These are phyloP conservation scores for Fonsecaea erecta DNA, from an alignment of 2,329 filamentous ascomycete species.

Conservation along the genomic window DNA sequence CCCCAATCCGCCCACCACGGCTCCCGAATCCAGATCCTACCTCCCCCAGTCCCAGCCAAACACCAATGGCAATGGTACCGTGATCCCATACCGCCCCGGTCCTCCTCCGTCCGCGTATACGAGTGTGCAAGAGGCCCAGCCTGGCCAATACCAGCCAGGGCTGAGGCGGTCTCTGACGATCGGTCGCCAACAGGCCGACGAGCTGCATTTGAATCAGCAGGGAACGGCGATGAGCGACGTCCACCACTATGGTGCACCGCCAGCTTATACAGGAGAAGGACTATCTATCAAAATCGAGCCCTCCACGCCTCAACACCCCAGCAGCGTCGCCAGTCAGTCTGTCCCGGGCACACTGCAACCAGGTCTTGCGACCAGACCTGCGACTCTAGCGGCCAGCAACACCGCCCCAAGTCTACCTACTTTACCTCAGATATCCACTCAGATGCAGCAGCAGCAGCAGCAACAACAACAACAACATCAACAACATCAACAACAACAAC, in stretches of 20 bases:
- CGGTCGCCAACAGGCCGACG: slow-evolving; percentile 56
- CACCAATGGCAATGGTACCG: slow-evolving; percentile 32
- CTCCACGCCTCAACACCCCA: slow-evolving; percentile 53
- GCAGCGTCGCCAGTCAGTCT: slow-evolving; percentile 43
- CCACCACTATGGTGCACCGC: slow-evolving; percentile 57
- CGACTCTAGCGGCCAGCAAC: slow-evolving; percentile 56
- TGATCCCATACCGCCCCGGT: slow-evolving; percentile 33
- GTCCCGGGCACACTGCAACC: slow-evolving; percentile 67
- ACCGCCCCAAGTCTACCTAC: slow-evolving; percentile 65
- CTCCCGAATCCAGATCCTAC: slow-evolving; percentile 29
- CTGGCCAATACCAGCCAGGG: slow-evolving; percentile 27
- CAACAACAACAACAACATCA: slow-evolving; percentile 37
- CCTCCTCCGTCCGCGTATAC: slow-evolving; percentile 25
- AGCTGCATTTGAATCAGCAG: slow-evolving; percentile 58
- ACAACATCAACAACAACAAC: slow-evolving; percentile 44
- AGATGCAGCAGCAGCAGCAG: slow-evolving; percentile 43
- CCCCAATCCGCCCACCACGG: slow-evolving; percentile 28
- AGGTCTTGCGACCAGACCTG: slow-evolving; percentile 56
- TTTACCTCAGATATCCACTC: slow-evolving; percentile 55
- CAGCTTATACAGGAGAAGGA: slow-evolving; percentile 53
- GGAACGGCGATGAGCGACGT: slow-evolving; percentile 47
- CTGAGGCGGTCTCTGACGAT: slow-evolving; percentile 50
- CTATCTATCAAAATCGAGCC: slow-evolving; percentile 66
- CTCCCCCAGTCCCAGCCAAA: slow-evolving; percentile 27
- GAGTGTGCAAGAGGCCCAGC: slow-evolving; percentile 20